These are phyloP conservation scores for Gnomoniopsis sp. DNA, from an alignment of 2,329 filamentous ascomycete genomes.

Conservation along the genomic window DNA sequence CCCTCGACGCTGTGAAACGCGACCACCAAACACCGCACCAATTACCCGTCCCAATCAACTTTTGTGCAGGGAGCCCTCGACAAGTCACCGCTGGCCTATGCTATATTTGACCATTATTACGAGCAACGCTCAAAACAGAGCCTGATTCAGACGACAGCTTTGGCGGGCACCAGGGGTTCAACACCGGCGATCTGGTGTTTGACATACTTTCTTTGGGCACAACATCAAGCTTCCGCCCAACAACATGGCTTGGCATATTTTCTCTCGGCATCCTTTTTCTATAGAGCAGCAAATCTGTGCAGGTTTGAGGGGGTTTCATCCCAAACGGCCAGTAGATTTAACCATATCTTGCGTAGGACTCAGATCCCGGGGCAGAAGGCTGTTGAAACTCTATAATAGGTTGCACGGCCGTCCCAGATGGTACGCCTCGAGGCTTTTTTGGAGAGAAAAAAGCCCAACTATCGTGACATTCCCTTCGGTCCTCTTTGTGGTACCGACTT, in stretches of 20 bases:
- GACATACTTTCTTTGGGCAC: slow-evolving; percentile 6
- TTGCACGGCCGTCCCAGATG: background rate
- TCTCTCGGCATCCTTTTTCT: slow-evolving; percentile 3
- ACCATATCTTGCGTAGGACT: background rate
- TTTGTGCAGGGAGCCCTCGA: background rate
- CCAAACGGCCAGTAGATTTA: background rate
- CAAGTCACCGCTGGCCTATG: background rate
- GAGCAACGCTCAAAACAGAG: slow-evolving; percentile 12
- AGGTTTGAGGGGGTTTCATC: slow-evolving; percentile 10
- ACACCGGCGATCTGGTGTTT: slow-evolving; percentile 13
- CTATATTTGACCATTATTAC: slow-evolving; percentile 2
- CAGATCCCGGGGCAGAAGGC: background rate
- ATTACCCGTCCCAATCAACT: background rate
- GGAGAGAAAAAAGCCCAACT: no score
- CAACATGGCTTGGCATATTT: background rate
- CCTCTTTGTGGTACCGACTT: no score
- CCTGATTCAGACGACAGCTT: slow-evolving; percentile 11
- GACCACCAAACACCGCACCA: background rate
- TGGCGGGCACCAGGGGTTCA: slow-evolving; percentile 6
- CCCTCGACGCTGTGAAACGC: background rate
- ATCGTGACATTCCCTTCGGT: background rate
- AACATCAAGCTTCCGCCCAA: background rate
- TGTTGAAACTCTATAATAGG: background rate
- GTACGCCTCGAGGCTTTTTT: background rate
- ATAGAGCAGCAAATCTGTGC: background rate